Evolutionary conservation across 2,329 filamentous ascomycete genomes (phyloP).

Genomic region (Penicillium sp.): DNA sequence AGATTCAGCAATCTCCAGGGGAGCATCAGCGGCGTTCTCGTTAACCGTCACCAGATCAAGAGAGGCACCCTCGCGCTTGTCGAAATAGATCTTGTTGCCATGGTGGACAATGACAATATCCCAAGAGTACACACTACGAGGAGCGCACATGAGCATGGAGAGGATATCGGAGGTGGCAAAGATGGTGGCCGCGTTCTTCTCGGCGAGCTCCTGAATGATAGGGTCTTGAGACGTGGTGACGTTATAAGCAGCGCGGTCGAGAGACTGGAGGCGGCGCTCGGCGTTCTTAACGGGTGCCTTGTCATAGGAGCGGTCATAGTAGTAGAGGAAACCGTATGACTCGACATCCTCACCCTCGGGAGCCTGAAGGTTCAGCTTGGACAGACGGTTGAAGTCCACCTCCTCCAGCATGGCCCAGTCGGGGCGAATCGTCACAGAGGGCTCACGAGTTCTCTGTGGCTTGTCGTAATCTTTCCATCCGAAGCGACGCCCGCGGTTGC

Average conservation of each 20-base stretch:
- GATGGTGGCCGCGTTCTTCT: constrained; percentile 94
- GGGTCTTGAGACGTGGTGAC: constrained; percentile 96
- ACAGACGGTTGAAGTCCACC: constrained; percentile 95
- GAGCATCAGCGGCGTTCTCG: constrained; percentile 95
- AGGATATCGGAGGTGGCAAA: constrained; percentile 97
- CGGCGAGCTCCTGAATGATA: constrained; percentile 93
- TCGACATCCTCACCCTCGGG: constrained; percentile 95
- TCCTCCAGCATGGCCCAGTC: constrained; percentile 97
- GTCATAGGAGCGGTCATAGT: constrained; percentile 96
- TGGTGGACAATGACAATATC: constrained; percentile 93
- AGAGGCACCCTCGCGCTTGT: constrained; percentile 94
- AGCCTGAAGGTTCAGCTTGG: constrained; percentile 93
- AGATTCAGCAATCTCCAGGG: constrained; percentile 81
- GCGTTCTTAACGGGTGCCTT: constrained; percentile 88
- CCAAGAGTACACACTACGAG: constrained; percentile 97
- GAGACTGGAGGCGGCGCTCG: constrained; percentile 82
- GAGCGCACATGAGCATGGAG: constrained; percentile 98
- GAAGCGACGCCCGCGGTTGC: constrained; percentile 80
- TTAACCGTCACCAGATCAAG: constrained; percentile 99
- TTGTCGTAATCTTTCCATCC: constrained; percentile 99
- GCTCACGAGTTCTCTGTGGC: constrained; percentile 93
- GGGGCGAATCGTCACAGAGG: constrained; percentile 92
- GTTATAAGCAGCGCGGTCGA: constrained; percentile 97
- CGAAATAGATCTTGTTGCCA: constrained; percentile 96
- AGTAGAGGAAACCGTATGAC: constrained; percentile 95